Base-by-base conservation (phyloP, 2,329 filamentous ascomycete species). In the Verticillium nubilum region DNA sequence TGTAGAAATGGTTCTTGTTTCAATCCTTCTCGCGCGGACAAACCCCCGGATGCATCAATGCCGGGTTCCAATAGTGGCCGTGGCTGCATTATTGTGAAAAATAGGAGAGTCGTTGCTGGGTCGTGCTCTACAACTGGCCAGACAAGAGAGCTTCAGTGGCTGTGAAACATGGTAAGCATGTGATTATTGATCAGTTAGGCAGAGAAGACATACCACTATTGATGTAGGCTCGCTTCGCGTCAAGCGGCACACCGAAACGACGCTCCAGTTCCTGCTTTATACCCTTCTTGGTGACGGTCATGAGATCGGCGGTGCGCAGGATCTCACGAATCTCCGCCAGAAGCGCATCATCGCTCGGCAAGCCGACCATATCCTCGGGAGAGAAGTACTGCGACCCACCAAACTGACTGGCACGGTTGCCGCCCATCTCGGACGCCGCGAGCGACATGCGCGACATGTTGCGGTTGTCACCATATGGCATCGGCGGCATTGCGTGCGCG, bases 221-320 rank as follows among this genome's bases (percentile, higher is more conserved):
- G 72, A 99, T 98, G 75, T 97, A 99, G 60, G 91, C 86, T 75
- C 93, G 89, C 83, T 91, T 96, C 58, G 87, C 81, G 72, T 98
- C 93, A 61, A 99, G 83, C 61, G 87, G 85, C 63, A 96, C 87
- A 62, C 90, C 91, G 70, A 99, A 99, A 63, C 93, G 85, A 69
- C 87, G 86, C 81, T 99, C 95, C 60, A 99, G 78, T 78, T 99
- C 95, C 66, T 85, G 78, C 83, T 98, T 98, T 76, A 99, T 90
- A 68, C 90, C 92, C 86, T 99, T 99, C 86, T 99, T 99, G 65
- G 95, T 99, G 52, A 99, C 91, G 4, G 86, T 93, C 95, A 99
- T 99, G 70, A 99, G 78, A 76, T 99, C 95, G 2, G 92, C 93
- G 13, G 90, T 96, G 67, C 88, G 85, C 63, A 99, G 79, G 64